Evolutionary conservation across 345 rosid genomes (phyloP), one percentile per base, ranked within the genome.

Genomic region (Citrus australasica): DNA sequence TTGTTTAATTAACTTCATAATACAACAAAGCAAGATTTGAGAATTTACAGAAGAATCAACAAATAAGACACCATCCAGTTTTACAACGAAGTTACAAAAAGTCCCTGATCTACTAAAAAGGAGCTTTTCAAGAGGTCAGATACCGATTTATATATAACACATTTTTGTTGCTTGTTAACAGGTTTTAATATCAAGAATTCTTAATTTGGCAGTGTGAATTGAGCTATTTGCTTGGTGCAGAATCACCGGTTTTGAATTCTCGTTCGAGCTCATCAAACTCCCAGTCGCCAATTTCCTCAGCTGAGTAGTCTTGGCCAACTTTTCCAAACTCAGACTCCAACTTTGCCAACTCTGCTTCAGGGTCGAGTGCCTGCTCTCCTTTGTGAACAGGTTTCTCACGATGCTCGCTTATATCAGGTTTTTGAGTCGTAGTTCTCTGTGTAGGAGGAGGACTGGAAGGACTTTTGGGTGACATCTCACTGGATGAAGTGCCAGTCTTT

Each of bases 211-310:
- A 61, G n/a, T 2, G n/a, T 30, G 30, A 27, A 35, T 77, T 67
- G 6, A 42, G 76, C 75, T 83, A 85, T 79, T 84, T 79, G 69
- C 79, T 48, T 1, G 79, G 19, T 32, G 84, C 62, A 14, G 91
- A 48, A 77, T 89, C 88, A 24, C 85, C 85, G 30, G 92, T 83
- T 73, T 72, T 88, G 71, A 95, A 78, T 79, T 95, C 99, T 82
- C 87, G 89, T 81, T 95, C 98, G 13, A 93, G 99, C 87, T 95
- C 99, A 67, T 95, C 99, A 22, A 95, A 95, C 78, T 95, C 99
- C 98, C 99, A 95, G 82, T 85, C 98, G 75, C 91, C 92, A 74
- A 95, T 88, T 88, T 95, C 99, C 76, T 89, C 94, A 4, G 82
- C 69, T 2, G 96, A 85, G 85, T 95, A 95, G 86, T 92, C 94